These are phyloP conservation scores for Salix caprea DNA, from an alignment of 345 rosid genomes.

Conservation along the genomic window DNA sequence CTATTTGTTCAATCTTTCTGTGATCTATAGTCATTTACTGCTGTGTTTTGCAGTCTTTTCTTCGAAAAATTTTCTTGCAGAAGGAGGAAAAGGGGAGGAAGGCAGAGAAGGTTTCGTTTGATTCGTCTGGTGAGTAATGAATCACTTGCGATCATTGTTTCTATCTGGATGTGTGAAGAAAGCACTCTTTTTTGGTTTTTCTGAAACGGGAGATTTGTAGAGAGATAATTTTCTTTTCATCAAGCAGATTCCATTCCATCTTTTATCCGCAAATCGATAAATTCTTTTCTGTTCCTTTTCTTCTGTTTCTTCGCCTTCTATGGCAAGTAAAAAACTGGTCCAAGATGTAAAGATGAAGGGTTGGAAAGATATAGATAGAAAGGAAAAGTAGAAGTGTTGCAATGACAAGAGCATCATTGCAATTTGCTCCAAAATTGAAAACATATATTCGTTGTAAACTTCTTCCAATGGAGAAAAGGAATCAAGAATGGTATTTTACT, in stretches of 20 bases:
- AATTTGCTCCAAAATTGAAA: slow-evolving; percentile 26
- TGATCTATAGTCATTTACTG: not conserved
- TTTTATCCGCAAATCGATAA: not conserved
- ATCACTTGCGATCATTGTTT: not conserved
- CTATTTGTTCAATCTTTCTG: not conserved
- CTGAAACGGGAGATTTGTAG: not conserved
- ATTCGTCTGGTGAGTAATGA: slow-evolving; percentile 30
- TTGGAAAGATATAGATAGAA: not conserved
- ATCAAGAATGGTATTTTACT: slow-evolving; percentile 16
- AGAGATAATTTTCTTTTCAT: not conserved
- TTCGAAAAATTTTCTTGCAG: slow-evolving; percentile 31
- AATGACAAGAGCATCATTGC: slow-evolving; percentile 8
- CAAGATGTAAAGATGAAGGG: not conserved
- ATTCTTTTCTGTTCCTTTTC: not conserved
- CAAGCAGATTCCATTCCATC: slow-evolving; percentile 14
- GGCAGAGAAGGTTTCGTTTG: slow-evolving; percentile 20
- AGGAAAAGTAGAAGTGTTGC: not conserved
- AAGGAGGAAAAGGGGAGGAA: slow-evolving; percentile 30
- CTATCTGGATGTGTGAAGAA: not conserved
- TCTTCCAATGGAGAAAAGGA: slow-evolving; percentile 19
- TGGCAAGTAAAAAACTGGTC: not conserved
- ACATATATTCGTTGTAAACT: slow-evolving; percentile 41
- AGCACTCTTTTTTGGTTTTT: not conserved
- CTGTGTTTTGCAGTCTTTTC: slow-evolving; percentile 31
- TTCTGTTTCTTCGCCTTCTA: not conserved